phyloP scores from a whole-genome alignment of 148 eudicot species.

The Linanthus parryae region DNA sequence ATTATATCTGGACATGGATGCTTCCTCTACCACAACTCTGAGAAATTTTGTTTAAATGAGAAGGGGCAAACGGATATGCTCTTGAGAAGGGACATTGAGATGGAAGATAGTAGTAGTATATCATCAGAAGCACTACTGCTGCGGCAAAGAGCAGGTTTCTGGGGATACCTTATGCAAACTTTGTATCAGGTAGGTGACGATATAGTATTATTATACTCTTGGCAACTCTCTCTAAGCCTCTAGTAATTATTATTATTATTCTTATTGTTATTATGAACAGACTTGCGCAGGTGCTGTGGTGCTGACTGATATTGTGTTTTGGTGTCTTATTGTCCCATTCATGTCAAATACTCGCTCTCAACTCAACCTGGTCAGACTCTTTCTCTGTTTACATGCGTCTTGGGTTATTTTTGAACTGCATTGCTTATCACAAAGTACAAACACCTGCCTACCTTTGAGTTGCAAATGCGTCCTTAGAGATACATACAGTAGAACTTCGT shows the following conservation, averaged over 20 bases:
- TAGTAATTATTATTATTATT: no score
- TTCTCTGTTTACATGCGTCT: neutral
- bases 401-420: no score
- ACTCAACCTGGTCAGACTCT: constrained; percentile 40
- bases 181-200: constrained; percentile 58
- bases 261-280: no score
- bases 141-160: constrained; percentile 38
- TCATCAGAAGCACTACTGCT: constrained; percentile 19
- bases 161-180: constrained; percentile 62
- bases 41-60: constrained; percentile 5
- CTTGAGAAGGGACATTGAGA: constrained; percentile 19
- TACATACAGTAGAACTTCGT: no score
- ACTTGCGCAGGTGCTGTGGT: constrained; percentile 67
- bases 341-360: constrained; percentile 37
- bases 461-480: no score
- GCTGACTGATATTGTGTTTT: constrained; percentile 56
- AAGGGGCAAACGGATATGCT: constrained; percentile 12
- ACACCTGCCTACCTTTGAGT: no score
- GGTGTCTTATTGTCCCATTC: constrained; percentile 67
- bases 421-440: no score
- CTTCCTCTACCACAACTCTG: constrained; percentile 23
- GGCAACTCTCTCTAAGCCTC: no score
- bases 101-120: no score
- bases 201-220: no score
- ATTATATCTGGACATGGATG: constrained; percentile 47